Percentiles rank a stretch among this genome's conserved stretches.
Evolutionary conservation across 2,329 filamentous ascomycete species (phyloP).

Genomic region (Pseudogymnoascus sp.): DNA sequence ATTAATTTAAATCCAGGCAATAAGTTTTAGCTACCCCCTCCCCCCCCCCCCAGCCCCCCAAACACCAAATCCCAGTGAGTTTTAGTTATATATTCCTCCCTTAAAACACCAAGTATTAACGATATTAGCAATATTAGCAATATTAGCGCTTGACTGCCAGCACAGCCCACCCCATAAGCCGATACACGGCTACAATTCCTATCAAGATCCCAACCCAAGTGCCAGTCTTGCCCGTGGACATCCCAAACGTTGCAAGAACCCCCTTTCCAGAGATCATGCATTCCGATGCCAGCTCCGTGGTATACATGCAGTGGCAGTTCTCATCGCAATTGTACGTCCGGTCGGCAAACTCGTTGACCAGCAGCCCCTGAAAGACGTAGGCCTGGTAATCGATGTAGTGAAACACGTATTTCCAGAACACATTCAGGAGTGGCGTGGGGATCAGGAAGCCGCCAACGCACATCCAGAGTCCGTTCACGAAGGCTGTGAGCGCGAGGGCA

Average conservation of each 20-base stretch:
- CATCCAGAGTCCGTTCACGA: slow-evolving; percentile 89
- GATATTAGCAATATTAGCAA: slow-evolving; percentile 14
- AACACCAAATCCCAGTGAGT: neutral
- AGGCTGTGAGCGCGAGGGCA: slow-evolving; percentile 70
- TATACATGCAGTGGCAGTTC: slow-evolving; percentile 59
- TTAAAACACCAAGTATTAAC: neutral
- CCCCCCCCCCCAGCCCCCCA: no score
- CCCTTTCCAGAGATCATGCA: slow-evolving; percentile 66
- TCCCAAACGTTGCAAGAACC: slow-evolving; percentile 65
- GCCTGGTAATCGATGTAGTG: slow-evolving; percentile 84
- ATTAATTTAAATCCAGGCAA: neutral
- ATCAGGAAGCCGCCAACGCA: slow-evolving; percentile 78
- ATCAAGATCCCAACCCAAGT: slow-evolving; percentile 73
- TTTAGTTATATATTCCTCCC: neutral
- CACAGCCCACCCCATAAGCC: slow-evolving; percentile 59
- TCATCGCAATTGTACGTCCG: slow-evolving; percentile 55
- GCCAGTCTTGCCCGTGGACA: slow-evolving; percentile 53
- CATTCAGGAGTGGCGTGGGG: slow-evolving; percentile 62
- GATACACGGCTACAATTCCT: slow-evolving; percentile 66
- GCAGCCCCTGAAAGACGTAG: slow-evolving; percentile 87
- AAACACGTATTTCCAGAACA: slow-evolving; percentile 81
- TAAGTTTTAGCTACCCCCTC: neutral
- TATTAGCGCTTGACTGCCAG: slow-evolving; percentile 34
- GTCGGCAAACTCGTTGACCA: slow-evolving; percentile 78
- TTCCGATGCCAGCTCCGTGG: slow-evolving; percentile 50